Percentiles rank a stretch among this genome's conserved stretches.
Evolutionary conservation across 345 rosid genomes (phyloP).

Genomic region (Corymbia maculata): DNA sequence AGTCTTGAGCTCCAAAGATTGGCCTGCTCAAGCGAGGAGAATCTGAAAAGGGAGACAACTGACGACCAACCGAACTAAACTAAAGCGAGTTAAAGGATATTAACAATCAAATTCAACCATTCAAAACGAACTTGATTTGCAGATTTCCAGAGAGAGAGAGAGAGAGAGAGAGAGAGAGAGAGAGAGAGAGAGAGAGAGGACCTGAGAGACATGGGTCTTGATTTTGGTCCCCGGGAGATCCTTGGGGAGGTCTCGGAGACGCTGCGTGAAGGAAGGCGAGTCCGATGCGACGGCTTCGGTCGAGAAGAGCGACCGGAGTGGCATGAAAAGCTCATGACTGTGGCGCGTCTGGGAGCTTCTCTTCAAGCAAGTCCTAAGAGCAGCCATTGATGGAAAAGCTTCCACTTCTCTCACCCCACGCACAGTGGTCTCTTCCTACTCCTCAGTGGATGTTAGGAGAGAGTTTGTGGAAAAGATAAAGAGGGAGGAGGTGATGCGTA

Average conservation of each 20-base stretch:
- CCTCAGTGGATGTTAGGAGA: not conserved
- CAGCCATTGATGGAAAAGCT: not conserved
- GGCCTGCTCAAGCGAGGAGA: not conserved
- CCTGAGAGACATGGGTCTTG: constrained; percentile 61
- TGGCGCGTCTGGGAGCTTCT: constrained; percentile 13
- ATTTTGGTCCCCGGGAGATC: constrained; percentile 53
- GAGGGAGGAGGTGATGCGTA: not conserved
- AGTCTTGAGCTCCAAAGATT: not conserved
- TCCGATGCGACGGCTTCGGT: constrained; percentile 16
- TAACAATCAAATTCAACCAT: not conserved
- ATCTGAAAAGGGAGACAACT: not conserved
- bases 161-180: not conserved
- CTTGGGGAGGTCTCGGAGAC: constrained; percentile 68
- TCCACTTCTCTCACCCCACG: not conserved
- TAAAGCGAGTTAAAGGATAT: not conserved
- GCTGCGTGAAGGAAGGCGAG: constrained; percentile 47
- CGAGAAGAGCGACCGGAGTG: constrained; percentile 29
- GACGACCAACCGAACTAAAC: not conserved
- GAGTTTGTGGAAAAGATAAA: not conserved
- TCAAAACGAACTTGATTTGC: not conserved
- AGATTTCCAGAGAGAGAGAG: not conserved
- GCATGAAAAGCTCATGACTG: not conserved
- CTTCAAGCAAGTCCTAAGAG: constrained; percentile 9
- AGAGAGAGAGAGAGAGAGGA: not conserved
- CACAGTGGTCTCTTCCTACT: not conserved